phyloP scores from a whole-genome alignment of 768 basidiomycete genomes.

The Lepiota brunneoincarnata region DNA sequence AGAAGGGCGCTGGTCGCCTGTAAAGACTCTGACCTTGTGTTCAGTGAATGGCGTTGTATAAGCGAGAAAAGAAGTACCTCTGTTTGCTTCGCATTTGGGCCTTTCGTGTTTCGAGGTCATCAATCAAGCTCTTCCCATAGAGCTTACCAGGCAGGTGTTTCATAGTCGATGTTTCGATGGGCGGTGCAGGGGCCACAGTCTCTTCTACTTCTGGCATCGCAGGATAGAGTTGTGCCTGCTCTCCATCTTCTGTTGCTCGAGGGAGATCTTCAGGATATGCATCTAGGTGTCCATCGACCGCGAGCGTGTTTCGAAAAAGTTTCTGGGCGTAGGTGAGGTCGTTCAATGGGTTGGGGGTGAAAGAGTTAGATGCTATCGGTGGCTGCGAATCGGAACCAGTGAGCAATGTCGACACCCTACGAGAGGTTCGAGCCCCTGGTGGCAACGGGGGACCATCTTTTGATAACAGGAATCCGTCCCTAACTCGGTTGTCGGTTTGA shows the following conservation, averaged over 20 bases:
- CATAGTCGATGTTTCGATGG: constrained; percentile 5
- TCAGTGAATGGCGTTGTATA: neutral
- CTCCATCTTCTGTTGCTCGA: constrained; percentile 75
- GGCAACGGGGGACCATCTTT: constrained; percentile 79
- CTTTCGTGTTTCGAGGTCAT: constrained; percentile 84
- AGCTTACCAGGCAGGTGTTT: constrained; percentile 77
- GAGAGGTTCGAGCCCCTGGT: constrained; percentile 61
- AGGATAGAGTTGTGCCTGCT: constrained; percentile 58
- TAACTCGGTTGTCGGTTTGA: constrained; percentile 30
- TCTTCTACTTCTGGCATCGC: constrained; percentile 30
- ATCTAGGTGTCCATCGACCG: constrained; percentile 65
- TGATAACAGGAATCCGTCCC: constrained; percentile 62
- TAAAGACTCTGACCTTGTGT: constrained; percentile 62
- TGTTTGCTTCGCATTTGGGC: constrained; percentile 78
- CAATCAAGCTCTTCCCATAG: constrained; percentile 87
- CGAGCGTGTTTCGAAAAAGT: constrained; percentile 80
- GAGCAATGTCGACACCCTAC: constrained; percentile 39
- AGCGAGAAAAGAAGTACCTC: constrained; percentile 45
- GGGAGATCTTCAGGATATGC: constrained; percentile 63
- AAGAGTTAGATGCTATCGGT: constrained; percentile 57
- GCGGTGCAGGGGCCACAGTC: constrained; percentile 30
- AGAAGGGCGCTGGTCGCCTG: constrained; percentile 83
- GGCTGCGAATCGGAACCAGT: constrained; percentile 26
- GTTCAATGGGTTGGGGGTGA: constrained; percentile 74
- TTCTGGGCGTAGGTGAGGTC: constrained; percentile 78